Conservation (phyloP, 169 alveolate genomes). For the Plasmodium blacklocki region DNA sequence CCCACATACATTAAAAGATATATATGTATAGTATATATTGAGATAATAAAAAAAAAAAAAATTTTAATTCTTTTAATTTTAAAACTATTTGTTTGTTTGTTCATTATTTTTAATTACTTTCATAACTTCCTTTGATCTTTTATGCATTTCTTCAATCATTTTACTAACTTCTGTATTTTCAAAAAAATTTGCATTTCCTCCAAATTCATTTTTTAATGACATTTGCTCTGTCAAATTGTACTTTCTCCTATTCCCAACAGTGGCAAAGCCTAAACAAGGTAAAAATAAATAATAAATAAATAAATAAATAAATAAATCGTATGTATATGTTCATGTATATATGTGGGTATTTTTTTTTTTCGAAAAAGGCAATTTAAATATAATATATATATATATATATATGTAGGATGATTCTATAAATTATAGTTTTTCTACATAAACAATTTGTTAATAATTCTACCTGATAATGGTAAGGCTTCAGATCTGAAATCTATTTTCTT, state of each 20-base stretch:
- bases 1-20: background rate
- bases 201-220: constrained; percentile 59
- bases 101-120: constrained; percentile 77
- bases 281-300: background rate
- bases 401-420: too few relatives aligned
- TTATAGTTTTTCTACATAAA: too few relatives aligned
- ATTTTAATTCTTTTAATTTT: background rate
- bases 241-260: constrained; percentile 80
- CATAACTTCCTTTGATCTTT: constrained; percentile 77
- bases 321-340: too few relatives aligned
- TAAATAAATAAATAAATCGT: too few relatives aligned
- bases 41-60: background rate
- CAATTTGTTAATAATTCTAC: constrained; percentile 27
- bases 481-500: constrained; percentile 82
- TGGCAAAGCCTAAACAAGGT: constrained; percentile 80
- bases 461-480: constrained; percentile 86
- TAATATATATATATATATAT: too few relatives aligned
- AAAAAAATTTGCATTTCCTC: constrained; percentile 39
- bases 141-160: constrained; percentile 76
- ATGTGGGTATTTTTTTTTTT: too few relatives aligned
- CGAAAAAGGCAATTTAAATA: too few relatives aligned
- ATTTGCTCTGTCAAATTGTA: constrained; percentile 77
- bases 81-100: constrained; percentile 3
- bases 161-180: constrained; percentile 66
- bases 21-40: background rate